Evolutionary conservation across 257 asterid species (phyloP).

Genomic region (Nicotiana otophora): DNA sequence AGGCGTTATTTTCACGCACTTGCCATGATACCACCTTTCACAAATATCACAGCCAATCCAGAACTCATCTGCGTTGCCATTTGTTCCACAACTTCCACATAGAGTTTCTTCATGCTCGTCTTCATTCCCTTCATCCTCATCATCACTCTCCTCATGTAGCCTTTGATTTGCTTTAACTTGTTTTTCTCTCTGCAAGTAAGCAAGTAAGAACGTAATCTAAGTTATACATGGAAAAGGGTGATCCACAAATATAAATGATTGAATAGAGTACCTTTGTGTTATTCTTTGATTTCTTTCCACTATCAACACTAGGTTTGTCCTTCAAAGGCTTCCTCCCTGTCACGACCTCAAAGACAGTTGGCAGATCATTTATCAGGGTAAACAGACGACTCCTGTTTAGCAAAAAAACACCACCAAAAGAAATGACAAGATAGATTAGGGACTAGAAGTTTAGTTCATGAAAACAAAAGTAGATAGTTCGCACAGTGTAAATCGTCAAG

Average conservation of each 20-base stretch:
- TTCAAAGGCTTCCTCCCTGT: slow-evolving; percentile 71
- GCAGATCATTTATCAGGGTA: slow-evolving; percentile 80
- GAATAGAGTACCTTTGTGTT: slow-evolving; percentile 52
- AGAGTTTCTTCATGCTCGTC: slow-evolving; percentile 87
- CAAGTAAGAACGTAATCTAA: background rate
- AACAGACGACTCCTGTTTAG: slow-evolving; percentile 72
- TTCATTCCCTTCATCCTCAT: slow-evolving; percentile 40
- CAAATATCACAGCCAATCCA: slow-evolving; percentile 95
- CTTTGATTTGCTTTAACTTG: slow-evolving; percentile 58
- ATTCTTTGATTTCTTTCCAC: slow-evolving; percentile 86
- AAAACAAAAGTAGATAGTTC: background rate
- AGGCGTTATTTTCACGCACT: slow-evolving; percentile 90
- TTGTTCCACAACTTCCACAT: slow-evolving; percentile 84
- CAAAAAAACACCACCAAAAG: background rate
- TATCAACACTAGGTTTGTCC: slow-evolving; percentile 82
- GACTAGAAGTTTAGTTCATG: background rate
- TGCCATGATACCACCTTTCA: slow-evolving; percentile 87
- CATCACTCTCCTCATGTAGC: slow-evolving; percentile 54
- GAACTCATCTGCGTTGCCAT: slow-evolving; percentile 73
- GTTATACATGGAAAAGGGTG: slow-evolving; percentile 35
- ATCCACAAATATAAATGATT: background rate
- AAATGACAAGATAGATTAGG: slow-evolving; percentile 4
- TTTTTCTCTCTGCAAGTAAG: slow-evolving; percentile 37
- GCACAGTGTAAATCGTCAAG: background rate
- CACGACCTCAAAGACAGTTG: slow-evolving; percentile 81